Percentiles rank a stretch among this genome's conserved stretches.
Evolutionary conservation across 179 eudicot species (phyloP).

Genomic region (Corrigiola litoralis): DNA sequence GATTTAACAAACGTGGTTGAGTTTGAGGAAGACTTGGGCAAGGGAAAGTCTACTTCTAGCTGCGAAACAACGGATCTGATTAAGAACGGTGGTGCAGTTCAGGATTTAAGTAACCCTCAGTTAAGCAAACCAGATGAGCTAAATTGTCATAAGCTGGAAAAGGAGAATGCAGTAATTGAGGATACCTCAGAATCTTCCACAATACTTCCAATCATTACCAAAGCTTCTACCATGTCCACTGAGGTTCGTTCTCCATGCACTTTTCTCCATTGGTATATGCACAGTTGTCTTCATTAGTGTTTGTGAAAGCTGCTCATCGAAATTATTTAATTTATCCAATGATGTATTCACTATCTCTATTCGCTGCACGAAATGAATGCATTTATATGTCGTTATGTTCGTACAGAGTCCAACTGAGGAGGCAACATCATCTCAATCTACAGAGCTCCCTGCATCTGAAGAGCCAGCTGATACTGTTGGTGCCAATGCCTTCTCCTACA

Average conservation of each 20-base stretch:
- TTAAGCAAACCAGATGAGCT: slow-evolving; percentile 15
- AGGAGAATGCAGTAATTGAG: slow-evolving; percentile 14
- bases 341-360: too few species aligned
- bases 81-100: slow-evolving; percentile 3
- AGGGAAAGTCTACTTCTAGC: slow-evolving; percentile 7
- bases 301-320: neutral
- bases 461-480: slow-evolving; percentile 22
- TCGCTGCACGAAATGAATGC: too few species aligned
- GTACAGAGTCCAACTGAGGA: slow-evolving; percentile 37
- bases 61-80: slow-evolving; percentile 5
- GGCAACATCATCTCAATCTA: slow-evolving; percentile 11
- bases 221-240: slow-evolving; percentile 20
- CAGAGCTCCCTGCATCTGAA: slow-evolving; percentile 16
- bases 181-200: slow-evolving; percentile 27
- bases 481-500: slow-evolving; percentile 26
- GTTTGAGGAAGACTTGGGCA: slow-evolving; percentile 3
- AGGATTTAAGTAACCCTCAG: slow-evolving; percentile 7
- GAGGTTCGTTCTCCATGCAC: slow-evolving; percentile 16
- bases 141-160: slow-evolving; percentile 15
- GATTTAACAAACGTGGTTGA: slow-evolving; percentile 9
- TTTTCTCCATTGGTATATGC: neutral
- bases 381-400: too few species aligned
- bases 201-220: slow-evolving; percentile 22
- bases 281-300: neutral
- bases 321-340: neutral